These are phyloP conservation scores for Aspergillus coremiiformis DNA, from an alignment of 495 filamentous ascomycete genomes.

Conservation along the genomic window DNA sequence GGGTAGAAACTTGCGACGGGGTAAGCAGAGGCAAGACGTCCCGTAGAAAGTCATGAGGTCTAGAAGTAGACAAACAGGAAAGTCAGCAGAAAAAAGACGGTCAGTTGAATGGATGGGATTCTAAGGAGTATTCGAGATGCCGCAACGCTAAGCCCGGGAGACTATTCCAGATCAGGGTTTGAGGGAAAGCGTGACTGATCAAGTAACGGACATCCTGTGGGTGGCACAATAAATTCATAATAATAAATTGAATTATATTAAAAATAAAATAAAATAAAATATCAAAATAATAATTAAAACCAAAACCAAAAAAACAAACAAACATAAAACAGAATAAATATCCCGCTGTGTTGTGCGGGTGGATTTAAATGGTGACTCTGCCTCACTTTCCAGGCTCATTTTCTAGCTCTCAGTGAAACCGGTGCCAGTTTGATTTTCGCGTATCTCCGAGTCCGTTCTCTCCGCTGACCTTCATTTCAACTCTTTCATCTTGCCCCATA, in stretches of 20 bases:
- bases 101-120: too few species aligned
- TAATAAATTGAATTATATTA: too few species aligned
- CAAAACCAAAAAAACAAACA: too few species aligned
- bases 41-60: neutral
- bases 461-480: neutral
- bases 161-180: neutral
- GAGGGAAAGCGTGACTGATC: neutral
- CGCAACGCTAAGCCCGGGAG: neutral
- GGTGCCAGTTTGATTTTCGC: neutral
- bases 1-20: neutral
- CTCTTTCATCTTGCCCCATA: constrained; percentile 7
- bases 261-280: too few species aligned
- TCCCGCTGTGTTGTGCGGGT: too few species aligned
- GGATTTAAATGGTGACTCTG: too few species aligned
- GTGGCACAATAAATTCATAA: neutral
- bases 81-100: neutral
- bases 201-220: neutral
- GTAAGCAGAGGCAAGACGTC: neutral
- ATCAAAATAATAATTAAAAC: too few species aligned
- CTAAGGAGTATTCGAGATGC: too few species aligned
- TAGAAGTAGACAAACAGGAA: neutral
- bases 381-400: too few species aligned
- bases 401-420: too few species aligned
- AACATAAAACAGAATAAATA: too few species aligned
- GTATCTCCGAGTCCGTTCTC: neutral